Base-by-base conservation (phyloP, 176 grass and related monocot species). In the Stipa capillata region DNA sequence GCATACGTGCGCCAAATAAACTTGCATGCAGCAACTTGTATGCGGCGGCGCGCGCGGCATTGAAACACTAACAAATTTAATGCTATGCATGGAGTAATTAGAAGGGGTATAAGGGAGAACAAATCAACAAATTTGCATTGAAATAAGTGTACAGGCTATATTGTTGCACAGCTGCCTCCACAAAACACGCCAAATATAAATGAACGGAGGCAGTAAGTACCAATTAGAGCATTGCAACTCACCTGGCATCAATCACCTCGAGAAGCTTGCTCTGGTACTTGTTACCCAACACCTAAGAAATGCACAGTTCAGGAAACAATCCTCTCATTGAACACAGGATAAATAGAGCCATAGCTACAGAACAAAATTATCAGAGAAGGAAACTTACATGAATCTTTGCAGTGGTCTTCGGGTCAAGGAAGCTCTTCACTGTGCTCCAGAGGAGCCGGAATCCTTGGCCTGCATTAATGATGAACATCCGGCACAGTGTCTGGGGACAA, bases 231-330 rank as follows among this genome's bases (percentile, higher is more conserved):
- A 50, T 56, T n/a, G 2, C 73, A 57, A 52, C 45, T 0, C 53
- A 94, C 96, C 95, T 98, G 36, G 96, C 92, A 87, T 98, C 96
- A 9, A 98, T 98, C 76, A 98, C 84, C 70, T 98, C 96, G 18
- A 98, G 90, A 91, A 98, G 87, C 74, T 98, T 98, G 86, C 85
- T 93, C 77, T 98, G 96, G n/a, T 98, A 98, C 82, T 94, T 98
- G 73, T 94, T 98, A 27, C 95, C 92, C 32, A 98, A 76, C 58
- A 98, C 95, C 95, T 98, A 77, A 81, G 48, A 90, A 82, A 72
- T 44, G 41, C 7, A 90, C 6, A 54, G 11, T 54, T 29, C 50
- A 25, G 72, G 45, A 57, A 81, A 31, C 35, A 87, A 67, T 68
- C 11, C 21, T 69, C 33, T 55, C 57, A 29, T 4, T 83, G 17